phyloP scores from a whole-genome alignment of 345 rosid genomes.

The Bruguiera sexangula region DNA sequence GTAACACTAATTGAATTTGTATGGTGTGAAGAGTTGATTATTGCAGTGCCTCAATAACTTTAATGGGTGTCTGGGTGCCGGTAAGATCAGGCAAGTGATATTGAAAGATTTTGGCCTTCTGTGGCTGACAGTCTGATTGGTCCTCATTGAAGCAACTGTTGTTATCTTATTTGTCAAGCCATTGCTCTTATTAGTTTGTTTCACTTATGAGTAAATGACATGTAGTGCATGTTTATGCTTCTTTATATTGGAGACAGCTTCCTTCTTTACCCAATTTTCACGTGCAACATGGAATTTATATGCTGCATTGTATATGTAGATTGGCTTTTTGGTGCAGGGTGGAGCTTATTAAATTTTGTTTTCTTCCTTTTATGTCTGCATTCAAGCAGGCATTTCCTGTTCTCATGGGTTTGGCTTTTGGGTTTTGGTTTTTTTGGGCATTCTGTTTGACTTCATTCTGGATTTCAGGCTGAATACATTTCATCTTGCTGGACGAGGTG shows the following conservation, averaged over 20 bases:
- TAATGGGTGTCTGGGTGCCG: not conserved
- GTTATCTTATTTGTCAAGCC: not conserved
- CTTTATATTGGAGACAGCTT: not conserved
- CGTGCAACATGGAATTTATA: not conserved
- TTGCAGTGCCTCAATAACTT: not conserved
- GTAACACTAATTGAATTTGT: not conserved
- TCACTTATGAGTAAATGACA: not conserved
- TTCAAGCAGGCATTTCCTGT: not conserved
- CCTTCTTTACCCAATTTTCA: not conserved
- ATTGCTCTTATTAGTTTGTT: not conserved
- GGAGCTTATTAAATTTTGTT: not conserved
- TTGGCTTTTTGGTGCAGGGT: not conserved
- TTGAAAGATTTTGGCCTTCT: too few species aligned
- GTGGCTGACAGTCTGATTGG: too few species aligned
- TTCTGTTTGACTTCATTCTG: constrained; percentile 4
- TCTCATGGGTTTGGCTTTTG: not conserved
- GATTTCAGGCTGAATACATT: constrained; percentile 81
- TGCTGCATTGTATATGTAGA: not conserved
- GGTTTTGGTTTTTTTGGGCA: not conserved
- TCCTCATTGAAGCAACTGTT: too few species aligned
- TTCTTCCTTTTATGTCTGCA: not conserved
- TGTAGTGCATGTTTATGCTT: not conserved
- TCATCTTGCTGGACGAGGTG: constrained; percentile 99
- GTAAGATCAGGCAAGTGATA: too few species aligned
- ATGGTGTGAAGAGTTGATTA: not conserved